Evolutionary conservation across 1,284 basidiomycete genomes (phyloP).

Genomic region (Papiliotrema fonsecae): DNA sequence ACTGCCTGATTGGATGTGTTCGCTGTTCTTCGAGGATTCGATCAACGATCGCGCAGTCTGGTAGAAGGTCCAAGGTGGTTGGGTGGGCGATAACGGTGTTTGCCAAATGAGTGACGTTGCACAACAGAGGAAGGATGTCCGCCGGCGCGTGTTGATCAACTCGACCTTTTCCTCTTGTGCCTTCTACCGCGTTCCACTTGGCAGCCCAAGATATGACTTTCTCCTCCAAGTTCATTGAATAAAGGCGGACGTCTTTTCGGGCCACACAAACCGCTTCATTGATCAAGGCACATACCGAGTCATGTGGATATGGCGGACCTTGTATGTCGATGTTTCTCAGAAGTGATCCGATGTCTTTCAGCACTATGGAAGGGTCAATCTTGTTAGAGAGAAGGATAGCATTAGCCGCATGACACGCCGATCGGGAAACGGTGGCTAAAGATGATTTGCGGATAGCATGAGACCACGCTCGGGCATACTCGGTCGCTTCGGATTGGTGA

Average conservation of each 20-base stretch:
- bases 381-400: constrained; percentile 50
- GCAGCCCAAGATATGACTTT: constrained; percentile 74
- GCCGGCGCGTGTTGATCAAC: constrained; percentile 51
- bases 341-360: constrained; percentile 67
- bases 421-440: constrained; percentile 62
- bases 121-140: constrained; percentile 55
- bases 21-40: constrained; percentile 58
- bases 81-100: constrained; percentile 53
- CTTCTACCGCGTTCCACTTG: constrained; percentile 50
- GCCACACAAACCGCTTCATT: constrained; percentile 61
- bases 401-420: constrained; percentile 72
- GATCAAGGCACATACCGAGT: constrained; percentile 79
- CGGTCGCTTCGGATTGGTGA: constrained; percentile 15
- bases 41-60: constrained; percentile 62
- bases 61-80: constrained; percentile 49
- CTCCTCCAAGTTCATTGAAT: constrained; percentile 73
- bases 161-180: constrained; percentile 51
- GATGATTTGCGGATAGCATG: constrained; percentile 70
- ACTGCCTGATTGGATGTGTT: constrained; percentile 62
- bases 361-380: constrained; percentile 57
- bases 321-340: constrained; percentile 77
- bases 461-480: constrained; percentile 76
- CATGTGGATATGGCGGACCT: constrained; percentile 74
- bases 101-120: constrained; percentile 54
- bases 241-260: constrained; percentile 70